Evolutionary conservation across 228 moss, liverwort and hornwort genomes (phyloP).

Genomic region (Sphagnum fallax): DNA sequence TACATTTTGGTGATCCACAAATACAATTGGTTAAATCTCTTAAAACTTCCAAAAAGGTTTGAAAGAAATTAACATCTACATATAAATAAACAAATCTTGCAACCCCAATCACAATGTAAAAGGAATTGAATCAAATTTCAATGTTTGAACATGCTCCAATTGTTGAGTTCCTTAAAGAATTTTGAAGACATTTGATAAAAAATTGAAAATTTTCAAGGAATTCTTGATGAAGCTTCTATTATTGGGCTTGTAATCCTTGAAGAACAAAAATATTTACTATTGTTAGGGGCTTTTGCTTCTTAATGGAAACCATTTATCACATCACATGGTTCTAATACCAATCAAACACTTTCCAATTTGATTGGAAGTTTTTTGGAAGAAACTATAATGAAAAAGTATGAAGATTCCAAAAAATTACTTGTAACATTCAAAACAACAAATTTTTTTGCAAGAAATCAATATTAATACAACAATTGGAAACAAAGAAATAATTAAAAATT

Average conservation of each 20-base stretch:
- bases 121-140: neutral
- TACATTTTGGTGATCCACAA: constrained; percentile 1
- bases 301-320: neutral
- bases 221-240: neutral
- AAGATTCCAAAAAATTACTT: neutral
- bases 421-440: neutral
- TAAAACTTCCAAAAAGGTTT: neutral
- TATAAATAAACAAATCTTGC: neutral
- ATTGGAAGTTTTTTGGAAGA: neutral
- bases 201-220: constrained; percentile 2
- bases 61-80: neutral
- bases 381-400: neutral
- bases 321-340: neutral
- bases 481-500: neutral
- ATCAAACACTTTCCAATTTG: neutral
- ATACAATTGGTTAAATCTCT: neutral
- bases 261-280: constrained; percentile 1
- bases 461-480: neutral
- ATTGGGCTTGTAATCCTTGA: constrained; percentile 1
- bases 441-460: neutral
- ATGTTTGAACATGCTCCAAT: neutral
- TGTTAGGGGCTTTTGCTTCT: neutral
- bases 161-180: constrained; percentile 8
- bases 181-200: no score
- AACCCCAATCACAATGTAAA: constrained; percentile 1